Evolutionary conservation across 2,329 filamentous ascomycete genomes (phyloP).

Genomic region (Pseudogymnoascus verrucosus): DNA sequence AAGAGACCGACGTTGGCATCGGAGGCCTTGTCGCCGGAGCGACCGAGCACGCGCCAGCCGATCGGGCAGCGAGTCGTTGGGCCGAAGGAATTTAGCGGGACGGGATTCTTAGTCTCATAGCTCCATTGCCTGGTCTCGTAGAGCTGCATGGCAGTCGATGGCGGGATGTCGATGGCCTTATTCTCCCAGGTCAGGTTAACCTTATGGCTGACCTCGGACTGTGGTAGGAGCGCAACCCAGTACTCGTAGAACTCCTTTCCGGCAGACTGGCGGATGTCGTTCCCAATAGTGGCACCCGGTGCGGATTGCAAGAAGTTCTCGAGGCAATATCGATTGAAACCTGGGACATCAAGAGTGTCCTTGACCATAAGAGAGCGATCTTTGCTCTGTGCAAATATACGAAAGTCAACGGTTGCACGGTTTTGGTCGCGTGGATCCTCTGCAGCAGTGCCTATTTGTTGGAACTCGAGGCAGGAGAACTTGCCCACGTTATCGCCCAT

Average conservation of each 20-base stretch:
- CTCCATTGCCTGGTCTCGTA: constrained; percentile 6
- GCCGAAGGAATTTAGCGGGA: constrained; percentile 21
- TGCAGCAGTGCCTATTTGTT: constrained; percentile 30
- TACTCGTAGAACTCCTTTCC: constrained; percentile 23
- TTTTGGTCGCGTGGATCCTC: constrained; percentile 37
- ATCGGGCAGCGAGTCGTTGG: constrained; percentile 21
- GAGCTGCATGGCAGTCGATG: background rate
- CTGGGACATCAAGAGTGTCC: constrained; percentile 10
- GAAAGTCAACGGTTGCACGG: constrained; percentile 40
- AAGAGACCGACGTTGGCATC: constrained; percentile 34
- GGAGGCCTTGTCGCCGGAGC: constrained; percentile 32
- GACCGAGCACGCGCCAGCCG: constrained; percentile 28
- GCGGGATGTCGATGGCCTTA: constrained; percentile 13
- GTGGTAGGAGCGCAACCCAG: constrained; percentile 22
- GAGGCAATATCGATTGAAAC: background rate
- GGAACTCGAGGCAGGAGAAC: constrained; percentile 29
- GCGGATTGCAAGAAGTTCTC: constrained; percentile 33
- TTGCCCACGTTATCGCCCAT: constrained; percentile 24
- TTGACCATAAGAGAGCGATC: constrained; percentile 26
- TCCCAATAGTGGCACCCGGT: constrained; percentile 34
- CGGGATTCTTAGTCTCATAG: constrained; percentile 15
- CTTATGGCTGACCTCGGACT: constrained; percentile 18
- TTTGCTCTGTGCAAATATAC: constrained; percentile 39
- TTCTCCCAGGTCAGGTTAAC: constrained; percentile 17
- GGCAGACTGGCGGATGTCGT: constrained; percentile 32